Evolutionary conservation across 2,329 filamentous ascomycete genomes (phyloP).

Genomic region (Colletotrichum graminicola): DNA sequence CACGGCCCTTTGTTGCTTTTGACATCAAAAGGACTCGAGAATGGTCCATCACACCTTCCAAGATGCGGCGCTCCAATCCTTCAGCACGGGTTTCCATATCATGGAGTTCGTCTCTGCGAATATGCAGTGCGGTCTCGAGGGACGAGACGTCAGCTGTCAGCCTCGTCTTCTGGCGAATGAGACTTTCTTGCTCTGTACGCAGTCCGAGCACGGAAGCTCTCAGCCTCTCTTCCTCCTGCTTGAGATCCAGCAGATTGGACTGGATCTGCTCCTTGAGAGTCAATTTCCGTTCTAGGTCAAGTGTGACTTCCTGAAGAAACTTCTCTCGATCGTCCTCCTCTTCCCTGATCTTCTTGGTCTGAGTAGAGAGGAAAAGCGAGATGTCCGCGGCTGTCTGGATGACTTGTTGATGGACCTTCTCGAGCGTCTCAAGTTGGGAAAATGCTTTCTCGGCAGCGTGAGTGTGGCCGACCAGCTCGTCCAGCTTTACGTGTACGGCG

Average conservation of each 20-base stretch:
- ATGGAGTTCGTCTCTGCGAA: conserved; percentile 90
- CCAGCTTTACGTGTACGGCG: conserved; percentile 48
- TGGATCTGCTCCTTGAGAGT: conserved; percentile 74
- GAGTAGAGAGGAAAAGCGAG: conserved; percentile 81
- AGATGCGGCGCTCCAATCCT: conserved; percentile 87
- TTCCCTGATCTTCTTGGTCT: conserved; percentile 80
- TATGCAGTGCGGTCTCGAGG: conserved; percentile 88
- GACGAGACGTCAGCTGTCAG: conserved; percentile 89
- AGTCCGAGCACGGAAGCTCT: conserved; percentile 69
- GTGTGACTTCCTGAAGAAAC: conserved; percentile 81
- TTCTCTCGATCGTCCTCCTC: conserved; percentile 84
- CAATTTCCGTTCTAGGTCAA: conserved; percentile 83
- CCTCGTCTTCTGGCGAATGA: conserved; percentile 82
- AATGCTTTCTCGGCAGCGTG: conserved; percentile 77
- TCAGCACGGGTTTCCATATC: conserved; percentile 93
- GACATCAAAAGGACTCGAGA: conserved; percentile 89
- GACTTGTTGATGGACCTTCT: conserved; percentile 90
- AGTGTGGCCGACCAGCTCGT: conserved; percentile 70
- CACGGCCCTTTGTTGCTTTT: conserved; percentile 67
- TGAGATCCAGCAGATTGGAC: conserved; percentile 64
- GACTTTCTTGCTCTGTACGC: conserved; percentile 77
- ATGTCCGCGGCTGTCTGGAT: conserved; percentile 87
- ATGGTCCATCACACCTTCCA: conserved; percentile 96
- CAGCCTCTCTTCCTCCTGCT: conserved; percentile 66
- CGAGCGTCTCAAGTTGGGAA: conserved; percentile 82